These are phyloP conservation scores for Arthrobotrys iridis DNA, from an alignment of 2,329 filamentous ascomycete species.

Conservation along the genomic window DNA sequence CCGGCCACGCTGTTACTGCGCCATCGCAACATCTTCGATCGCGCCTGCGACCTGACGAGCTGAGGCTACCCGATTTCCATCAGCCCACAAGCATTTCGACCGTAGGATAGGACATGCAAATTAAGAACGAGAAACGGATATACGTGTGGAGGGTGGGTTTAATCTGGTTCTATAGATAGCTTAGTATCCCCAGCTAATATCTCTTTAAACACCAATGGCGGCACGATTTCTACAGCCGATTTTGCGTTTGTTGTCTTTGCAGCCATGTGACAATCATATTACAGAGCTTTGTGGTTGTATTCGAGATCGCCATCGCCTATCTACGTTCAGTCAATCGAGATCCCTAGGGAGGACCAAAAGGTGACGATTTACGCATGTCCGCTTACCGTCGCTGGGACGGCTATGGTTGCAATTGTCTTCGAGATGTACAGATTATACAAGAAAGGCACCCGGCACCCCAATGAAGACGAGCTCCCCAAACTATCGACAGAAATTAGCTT, in stretches of 20 bases:
- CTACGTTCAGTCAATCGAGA: slow-evolving; percentile 2
- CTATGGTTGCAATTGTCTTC: slow-evolving; percentile 55
- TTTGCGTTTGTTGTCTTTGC: background rate
- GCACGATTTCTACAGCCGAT: background rate
- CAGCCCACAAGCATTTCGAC: no score
- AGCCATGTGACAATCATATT: background rate
- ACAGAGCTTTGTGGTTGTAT: slow-evolving; percentile 20
- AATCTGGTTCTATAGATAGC: background rate
- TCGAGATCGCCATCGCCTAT: slow-evolving; percentile 29
- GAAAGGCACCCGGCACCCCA: slow-evolving; percentile 31
- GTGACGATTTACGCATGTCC: slow-evolving; percentile 59
- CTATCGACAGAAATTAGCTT: slow-evolving; percentile 36
- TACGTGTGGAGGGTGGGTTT: no score
- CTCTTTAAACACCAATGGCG: slow-evolving; percentile 19
- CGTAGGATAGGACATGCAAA: no score
- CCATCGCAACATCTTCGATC: no score
- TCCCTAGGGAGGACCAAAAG: background rate
- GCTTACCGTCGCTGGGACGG: slow-evolving; percentile 58
- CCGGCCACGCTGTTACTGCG: no score
- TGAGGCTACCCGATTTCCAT: no score
- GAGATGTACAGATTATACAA: slow-evolving; percentile 60
- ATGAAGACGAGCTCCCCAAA: background rate
- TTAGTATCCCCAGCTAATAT: slow-evolving; percentile 9
- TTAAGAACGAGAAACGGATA: no score
- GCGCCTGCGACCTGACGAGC: no score